Evolutionary conservation across 441 rosid genomes (phyloP).

Genomic region (Adansonia grandidieri): DNA sequence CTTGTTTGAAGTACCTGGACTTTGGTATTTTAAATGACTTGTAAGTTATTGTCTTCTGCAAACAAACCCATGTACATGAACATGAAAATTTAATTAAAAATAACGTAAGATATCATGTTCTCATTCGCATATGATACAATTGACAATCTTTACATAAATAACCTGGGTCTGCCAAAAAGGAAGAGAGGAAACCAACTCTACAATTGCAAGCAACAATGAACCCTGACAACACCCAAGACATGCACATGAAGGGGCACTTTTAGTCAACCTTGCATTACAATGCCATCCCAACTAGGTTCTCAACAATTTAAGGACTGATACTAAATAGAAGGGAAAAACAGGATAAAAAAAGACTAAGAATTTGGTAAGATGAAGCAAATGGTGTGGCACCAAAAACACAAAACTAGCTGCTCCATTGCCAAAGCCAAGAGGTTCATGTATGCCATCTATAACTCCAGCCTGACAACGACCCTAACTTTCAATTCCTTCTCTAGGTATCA

Average conservation of each 20-base stretch:
- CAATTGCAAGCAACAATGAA: neutral
- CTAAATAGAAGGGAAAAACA: neutral
- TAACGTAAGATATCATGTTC: too few species aligned
- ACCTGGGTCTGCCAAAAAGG: neutral
- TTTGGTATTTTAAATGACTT: too few species aligned
- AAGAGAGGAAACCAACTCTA: constrained; percentile 1
- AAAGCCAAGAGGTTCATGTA: neutral
- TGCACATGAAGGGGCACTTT: constrained; percentile 15
- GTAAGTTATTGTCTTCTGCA: too few species aligned
- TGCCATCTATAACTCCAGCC: neutral
- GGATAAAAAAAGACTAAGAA: neutral
- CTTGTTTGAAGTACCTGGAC: too few species aligned
- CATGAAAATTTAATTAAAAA: neutral
- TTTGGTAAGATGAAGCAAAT: neutral
- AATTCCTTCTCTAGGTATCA: constrained; percentile 31
- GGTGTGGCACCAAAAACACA: constrained; percentile 3
- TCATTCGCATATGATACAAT: neutral
- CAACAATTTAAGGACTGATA: constrained; percentile 8
- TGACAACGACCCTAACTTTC: neutral
- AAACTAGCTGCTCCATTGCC: neutral
- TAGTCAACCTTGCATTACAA: neutral
- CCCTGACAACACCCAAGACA: constrained; percentile 12
- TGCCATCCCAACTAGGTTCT: neutral
- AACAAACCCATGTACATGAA: too few species aligned
- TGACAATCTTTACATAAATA: constrained; percentile 7